These are phyloP conservation scores for Pseudovirgaria hyperparasitica DNA, from an alignment of 2,329 filamentous ascomycete species.

Conservation along the genomic window DNA sequence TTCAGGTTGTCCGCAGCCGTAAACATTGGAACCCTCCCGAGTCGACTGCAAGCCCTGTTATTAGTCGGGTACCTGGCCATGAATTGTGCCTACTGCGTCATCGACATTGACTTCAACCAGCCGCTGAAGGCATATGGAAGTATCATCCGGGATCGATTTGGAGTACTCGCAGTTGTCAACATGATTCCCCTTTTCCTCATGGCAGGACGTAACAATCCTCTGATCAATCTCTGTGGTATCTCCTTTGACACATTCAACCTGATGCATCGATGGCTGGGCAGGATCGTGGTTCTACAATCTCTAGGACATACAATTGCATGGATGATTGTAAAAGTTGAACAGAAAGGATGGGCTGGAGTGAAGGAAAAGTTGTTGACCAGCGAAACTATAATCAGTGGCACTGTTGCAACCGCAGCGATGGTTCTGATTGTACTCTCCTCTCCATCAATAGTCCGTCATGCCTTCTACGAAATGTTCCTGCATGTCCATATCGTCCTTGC, in stretches of 20 bases:
- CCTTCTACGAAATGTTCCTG: conserved; percentile 70
- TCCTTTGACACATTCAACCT: conserved; percentile 77
- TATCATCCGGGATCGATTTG: conserved; percentile 50
- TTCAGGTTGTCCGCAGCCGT: conserved; percentile 37
- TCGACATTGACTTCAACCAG: conserved; percentile 49
- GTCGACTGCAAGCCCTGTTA: conserved; percentile 34
- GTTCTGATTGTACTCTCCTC: conserved; percentile 55
- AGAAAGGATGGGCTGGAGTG: conserved; percentile 39
- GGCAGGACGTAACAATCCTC: conserved; percentile 64
- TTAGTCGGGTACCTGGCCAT: conserved; percentile 35
- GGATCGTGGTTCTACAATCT: conserved; percentile 59
- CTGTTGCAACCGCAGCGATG: conserved; percentile 51
- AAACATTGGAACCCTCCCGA: conserved; percentile 37
- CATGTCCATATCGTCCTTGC: conserved; percentile 56
- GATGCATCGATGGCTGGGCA: conserved; percentile 68
- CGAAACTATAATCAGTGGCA: conserved; percentile 46
- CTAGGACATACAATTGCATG: conserved; percentile 53
- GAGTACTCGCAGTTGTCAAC: conserved; percentile 59
- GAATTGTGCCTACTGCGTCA: conserved; percentile 33
- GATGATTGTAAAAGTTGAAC: conserved; percentile 34
- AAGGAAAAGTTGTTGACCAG: conserved; percentile 24
- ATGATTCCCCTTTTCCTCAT: conserved; percentile 67
- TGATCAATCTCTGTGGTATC: conserved; percentile 58
- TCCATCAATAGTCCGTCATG: conserved; percentile 57
- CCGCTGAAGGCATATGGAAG: conserved; percentile 64